Percentiles rank a stretch among this genome's conserved stretches.
These are phyloP conservation scores for Pseudogymnoascus sp. DNA, from an alignment of 2,329 filamentous ascomycete species.

Conservation along the genomic window DNA sequence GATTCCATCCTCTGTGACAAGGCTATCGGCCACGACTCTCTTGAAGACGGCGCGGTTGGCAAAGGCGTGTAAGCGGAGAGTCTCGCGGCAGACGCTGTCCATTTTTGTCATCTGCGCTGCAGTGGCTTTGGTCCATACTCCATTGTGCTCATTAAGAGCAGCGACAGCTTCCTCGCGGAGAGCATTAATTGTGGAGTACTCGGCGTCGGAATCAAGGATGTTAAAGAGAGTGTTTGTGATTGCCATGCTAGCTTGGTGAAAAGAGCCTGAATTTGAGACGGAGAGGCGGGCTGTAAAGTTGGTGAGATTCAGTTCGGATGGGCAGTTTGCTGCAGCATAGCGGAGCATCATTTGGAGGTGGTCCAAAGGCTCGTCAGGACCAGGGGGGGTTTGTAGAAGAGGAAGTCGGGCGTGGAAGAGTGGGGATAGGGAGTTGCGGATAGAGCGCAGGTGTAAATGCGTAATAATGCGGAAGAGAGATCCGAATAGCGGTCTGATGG, in stretches of 20 bases:
- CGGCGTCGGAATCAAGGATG: constrained; percentile 30
- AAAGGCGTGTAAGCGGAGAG: constrained; percentile 33
- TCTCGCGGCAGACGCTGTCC: constrained; percentile 39
- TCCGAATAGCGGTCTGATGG: constrained; percentile 30
- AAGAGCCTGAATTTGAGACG: constrained; percentile 22
- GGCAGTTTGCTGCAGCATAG: constrained; percentile 33
- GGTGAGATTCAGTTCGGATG: constrained; percentile 27
- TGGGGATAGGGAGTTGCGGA: constrained; percentile 18
- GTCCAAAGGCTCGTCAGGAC: constrained; percentile 29
- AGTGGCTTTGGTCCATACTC: constrained; percentile 35
- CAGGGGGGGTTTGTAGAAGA: constrained; percentile 22
- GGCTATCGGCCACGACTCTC: constrained; percentile 22
- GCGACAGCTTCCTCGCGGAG: constrained; percentile 34
- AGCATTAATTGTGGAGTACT: constrained; percentile 32
- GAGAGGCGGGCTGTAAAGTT: constrained; percentile 20
- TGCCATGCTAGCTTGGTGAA: constrained; percentile 34
- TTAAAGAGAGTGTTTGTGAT: constrained; percentile 36
- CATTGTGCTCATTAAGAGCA: constrained; percentile 25
- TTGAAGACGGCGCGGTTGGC: constrained; percentile 23
- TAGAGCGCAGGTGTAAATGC: constrained; percentile 20
- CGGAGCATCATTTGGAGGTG: constrained; percentile 37
- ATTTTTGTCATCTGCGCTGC: constrained; percentile 32
- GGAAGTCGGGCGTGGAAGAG: constrained; percentile 20
- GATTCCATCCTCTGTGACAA: constrained; percentile 37
- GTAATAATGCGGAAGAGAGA: constrained; percentile 22